phyloP scores from a whole-genome alignment of 139 green algal species.

The Trebouxia sp. region DNA sequence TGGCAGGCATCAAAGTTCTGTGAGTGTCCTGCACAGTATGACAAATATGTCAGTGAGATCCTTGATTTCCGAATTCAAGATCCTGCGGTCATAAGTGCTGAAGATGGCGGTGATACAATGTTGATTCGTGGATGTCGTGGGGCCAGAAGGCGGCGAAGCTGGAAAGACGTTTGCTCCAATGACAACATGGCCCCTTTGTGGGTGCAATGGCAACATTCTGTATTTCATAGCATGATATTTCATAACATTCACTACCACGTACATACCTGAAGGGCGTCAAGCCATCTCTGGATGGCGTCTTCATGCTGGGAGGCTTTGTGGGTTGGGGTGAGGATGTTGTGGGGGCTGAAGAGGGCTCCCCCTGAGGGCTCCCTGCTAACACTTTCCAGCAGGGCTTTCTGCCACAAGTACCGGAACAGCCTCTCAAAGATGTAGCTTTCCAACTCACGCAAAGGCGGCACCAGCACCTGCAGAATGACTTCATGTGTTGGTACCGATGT shows the following conservation, averaged over 20 bases:
- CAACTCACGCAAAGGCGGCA: slow-evolving; percentile 58
- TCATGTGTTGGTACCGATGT: too few species aligned
- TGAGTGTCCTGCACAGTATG: slow-evolving; percentile 21
- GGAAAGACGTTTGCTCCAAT: too few species aligned
- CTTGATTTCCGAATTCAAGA: too few species aligned
- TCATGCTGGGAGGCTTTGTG: slow-evolving; percentile 52
- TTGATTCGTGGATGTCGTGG: too few species aligned
- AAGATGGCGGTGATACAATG: too few species aligned
- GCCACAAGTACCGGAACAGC: slow-evolving; percentile 59
- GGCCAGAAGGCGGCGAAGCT: too few species aligned
- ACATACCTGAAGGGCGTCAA: slow-evolving; percentile 55
- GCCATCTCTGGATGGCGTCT: slow-evolving; percentile 70
- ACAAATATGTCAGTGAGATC: too few species aligned
- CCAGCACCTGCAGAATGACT: slow-evolving; percentile 44
- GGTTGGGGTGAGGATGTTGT: slow-evolving; percentile 11
- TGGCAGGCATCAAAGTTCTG: slow-evolving; percentile 25
- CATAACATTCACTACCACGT: too few species aligned
- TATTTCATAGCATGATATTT: too few species aligned
- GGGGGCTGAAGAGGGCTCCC: neutral
- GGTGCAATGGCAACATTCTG: too few species aligned
- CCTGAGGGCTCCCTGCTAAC: slow-evolving; percentile 3
- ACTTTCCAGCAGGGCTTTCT: slow-evolving; percentile 38
- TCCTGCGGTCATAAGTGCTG: too few species aligned
- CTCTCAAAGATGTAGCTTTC: slow-evolving; percentile 64
- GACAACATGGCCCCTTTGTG: too few species aligned